Percentiles rank a stretch among this genome's conserved stretches.
Evolutionary conservation across 2,329 filamentous ascomycete species (phyloP).

Genomic region (Amesomyces nigricolor): DNA sequence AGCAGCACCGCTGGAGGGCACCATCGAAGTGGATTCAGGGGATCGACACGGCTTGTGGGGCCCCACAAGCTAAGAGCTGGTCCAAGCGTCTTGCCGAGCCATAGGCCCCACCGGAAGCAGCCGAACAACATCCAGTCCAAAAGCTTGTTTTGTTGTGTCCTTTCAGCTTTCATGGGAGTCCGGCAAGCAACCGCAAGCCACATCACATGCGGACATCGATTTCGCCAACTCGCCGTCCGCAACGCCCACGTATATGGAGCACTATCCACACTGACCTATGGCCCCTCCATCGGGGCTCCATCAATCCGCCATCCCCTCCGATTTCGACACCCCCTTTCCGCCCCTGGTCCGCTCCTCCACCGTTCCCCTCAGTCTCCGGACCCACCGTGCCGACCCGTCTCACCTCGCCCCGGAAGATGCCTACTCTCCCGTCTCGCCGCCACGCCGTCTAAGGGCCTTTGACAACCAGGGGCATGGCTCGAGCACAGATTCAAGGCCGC

Average conservation of each 20-base stretch:
- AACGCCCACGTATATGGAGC: constrained; percentile 5
- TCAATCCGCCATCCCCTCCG: constrained; percentile 26
- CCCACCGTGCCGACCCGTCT: constrained; percentile 51
- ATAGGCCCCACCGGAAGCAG: too few relatives aligned
- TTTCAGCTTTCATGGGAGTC: neutral
- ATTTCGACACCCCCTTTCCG: constrained; percentile 27
- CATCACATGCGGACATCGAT: neutral
- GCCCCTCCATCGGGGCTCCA: constrained; percentile 30
- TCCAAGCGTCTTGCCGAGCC: too few relatives aligned
- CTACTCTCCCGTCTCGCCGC: constrained; percentile 59
- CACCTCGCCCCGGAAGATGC: constrained; percentile 82
- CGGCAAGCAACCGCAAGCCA: neutral
- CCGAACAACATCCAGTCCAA: too few relatives aligned
- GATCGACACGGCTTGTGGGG: too few relatives aligned
- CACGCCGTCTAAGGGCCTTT: constrained; percentile 45
- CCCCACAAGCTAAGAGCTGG: too few relatives aligned
- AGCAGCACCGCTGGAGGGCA: too few relatives aligned
- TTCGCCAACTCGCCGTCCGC: neutral
- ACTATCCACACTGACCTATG: constrained; percentile 23
- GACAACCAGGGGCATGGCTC: constrained; percentile 33
- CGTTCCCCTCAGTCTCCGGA: constrained; percentile 32
- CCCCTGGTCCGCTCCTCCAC: constrained; percentile 38
- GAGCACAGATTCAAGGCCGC: constrained; percentile 33
- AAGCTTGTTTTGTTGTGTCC: too few relatives aligned
- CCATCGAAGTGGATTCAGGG: too few relatives aligned